Evolutionary conservation across 1,284 basidiomycete species (phyloP).

Genomic region (Cerrena zonata): DNA sequence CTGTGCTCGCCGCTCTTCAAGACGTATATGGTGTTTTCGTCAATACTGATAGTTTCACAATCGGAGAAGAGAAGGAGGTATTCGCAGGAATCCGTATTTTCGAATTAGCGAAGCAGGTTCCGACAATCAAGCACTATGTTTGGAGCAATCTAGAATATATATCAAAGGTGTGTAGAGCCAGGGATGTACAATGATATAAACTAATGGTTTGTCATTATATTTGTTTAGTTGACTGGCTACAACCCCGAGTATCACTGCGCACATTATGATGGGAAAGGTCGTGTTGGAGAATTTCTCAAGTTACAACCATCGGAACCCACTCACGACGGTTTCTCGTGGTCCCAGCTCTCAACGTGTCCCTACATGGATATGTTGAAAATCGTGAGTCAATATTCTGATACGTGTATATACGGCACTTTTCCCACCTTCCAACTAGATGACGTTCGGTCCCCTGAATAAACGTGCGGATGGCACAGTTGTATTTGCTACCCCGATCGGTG

Average conservation of each 20-base stretch:
- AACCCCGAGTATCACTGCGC: conserved; percentile 27
- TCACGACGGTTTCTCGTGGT: conserved; percentile 31
- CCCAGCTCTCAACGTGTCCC: conserved; percentile 34
- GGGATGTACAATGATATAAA: background rate
- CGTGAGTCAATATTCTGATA: conserved; percentile 19
- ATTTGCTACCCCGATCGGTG: conserved; percentile 35
- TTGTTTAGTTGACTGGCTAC: conserved; percentile 29
- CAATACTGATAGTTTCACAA: conserved; percentile 44
- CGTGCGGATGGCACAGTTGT: conserved; percentile 40
- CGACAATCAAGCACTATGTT: conserved; percentile 38
- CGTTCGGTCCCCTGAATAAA: conserved; percentile 36
- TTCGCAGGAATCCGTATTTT: conserved; percentile 41
- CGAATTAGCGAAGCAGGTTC: conserved; percentile 38
- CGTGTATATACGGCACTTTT: background rate
- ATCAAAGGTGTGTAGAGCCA: conserved; percentile 35
- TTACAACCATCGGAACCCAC: conserved; percentile 16
- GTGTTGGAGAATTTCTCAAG: conserved; percentile 15
- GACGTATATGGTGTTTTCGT: conserved; percentile 43
- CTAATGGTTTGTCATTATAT: background rate
- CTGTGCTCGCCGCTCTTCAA: conserved; percentile 31
- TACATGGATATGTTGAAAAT: conserved; percentile 41
- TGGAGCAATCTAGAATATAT: conserved; percentile 44
- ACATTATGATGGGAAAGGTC: conserved; percentile 18
- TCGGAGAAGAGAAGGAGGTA: conserved; percentile 40
- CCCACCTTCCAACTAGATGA: conserved; percentile 19